Conservation (phyloP, 441 rosid species). For the Jatropha multifida region DNA sequence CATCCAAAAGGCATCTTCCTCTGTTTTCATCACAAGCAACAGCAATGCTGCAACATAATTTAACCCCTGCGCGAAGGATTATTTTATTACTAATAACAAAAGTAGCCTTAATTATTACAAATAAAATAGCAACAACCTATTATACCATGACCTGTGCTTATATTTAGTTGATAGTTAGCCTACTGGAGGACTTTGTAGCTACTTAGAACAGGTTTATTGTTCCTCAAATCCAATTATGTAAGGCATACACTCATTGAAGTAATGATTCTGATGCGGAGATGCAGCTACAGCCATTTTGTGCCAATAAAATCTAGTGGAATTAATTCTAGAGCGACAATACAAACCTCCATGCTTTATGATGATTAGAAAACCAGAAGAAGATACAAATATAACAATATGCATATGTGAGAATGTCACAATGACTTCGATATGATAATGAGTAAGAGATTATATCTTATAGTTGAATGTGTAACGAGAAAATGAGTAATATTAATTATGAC, state of each 20-base stretch:
- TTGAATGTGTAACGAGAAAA: neutral
- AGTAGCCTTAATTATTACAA: neutral
- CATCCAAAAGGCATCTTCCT: slow-evolving; percentile 99
- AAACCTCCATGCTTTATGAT: neutral
- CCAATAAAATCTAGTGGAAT: neutral
- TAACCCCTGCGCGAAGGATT: slow-evolving; percentile 60
- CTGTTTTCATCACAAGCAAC: slow-evolving; percentile 98
- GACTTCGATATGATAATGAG: neutral
- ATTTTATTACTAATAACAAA: slow-evolving; percentile 5
- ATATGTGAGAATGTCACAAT: neutral
- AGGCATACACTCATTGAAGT: neutral
- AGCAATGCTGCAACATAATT: slow-evolving; percentile 92
- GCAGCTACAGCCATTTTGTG: neutral
- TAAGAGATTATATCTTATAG: neutral
- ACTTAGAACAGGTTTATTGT: neutral
- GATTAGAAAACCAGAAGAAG: neutral
- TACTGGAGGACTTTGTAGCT: neutral
- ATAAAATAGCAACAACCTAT: neutral
- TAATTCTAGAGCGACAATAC: neutral
- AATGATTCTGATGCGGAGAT: neutral
- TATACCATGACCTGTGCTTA: neutral
- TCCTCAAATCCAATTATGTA: neutral
- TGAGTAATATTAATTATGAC: neutral
- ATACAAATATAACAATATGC: neutral
- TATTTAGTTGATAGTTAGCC: neutral